Evolutionary conservation across 2,329 filamentous ascomycete species (phyloP).

Genomic region (Verticillium longisporum): DNA sequence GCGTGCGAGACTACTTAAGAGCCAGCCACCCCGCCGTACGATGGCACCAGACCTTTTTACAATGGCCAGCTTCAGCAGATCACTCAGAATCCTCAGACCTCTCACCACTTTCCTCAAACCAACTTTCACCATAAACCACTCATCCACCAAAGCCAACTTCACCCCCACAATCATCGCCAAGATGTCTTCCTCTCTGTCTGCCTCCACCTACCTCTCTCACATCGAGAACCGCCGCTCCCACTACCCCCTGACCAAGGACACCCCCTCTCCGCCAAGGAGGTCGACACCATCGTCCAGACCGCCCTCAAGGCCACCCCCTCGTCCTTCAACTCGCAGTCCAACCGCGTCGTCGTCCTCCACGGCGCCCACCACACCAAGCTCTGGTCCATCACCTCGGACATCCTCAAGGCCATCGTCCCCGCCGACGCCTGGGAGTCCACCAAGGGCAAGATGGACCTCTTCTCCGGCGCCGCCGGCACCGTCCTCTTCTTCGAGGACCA

Average conservation of each 20-base stretch:
- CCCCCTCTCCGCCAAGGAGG: slow-evolving; percentile 46
- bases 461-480: slow-evolving; percentile 69
- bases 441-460: slow-evolving; percentile 37
- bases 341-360: slow-evolving; percentile 71
- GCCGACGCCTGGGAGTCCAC: slow-evolving; percentile 53
- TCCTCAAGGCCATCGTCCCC: slow-evolving; percentile 63
- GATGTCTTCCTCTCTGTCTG: slow-evolving; percentile 35
- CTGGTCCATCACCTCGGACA: slow-evolving; percentile 66
- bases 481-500: slow-evolving; percentile 86
- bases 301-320: slow-evolving; percentile 65
- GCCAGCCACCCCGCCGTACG: not conserved
- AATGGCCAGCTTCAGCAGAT: not conserved
- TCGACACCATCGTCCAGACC: slow-evolving; percentile 59
- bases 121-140: slow-evolving; percentile 1
- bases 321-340: slow-evolving; percentile 84
- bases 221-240: slow-evolving; percentile 61
- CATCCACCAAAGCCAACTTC: slow-evolving; percentile 6
- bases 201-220: slow-evolving; percentile 51
- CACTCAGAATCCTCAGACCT: slow-evolving; percentile 2
- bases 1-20: not conserved
- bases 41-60: not conserved
- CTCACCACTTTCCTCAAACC: not conserved
- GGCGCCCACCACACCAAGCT: slow-evolving; percentile 80
- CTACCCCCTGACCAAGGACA: slow-evolving; percentile 61
- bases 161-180: slow-evolving; percentile 23